A percentile compares a stretch with the other conserved stretches of the same genome.
phyloP scores from a whole-genome alignment of 768 basidiomycete species.

The Hericium erinaceus region DNA sequence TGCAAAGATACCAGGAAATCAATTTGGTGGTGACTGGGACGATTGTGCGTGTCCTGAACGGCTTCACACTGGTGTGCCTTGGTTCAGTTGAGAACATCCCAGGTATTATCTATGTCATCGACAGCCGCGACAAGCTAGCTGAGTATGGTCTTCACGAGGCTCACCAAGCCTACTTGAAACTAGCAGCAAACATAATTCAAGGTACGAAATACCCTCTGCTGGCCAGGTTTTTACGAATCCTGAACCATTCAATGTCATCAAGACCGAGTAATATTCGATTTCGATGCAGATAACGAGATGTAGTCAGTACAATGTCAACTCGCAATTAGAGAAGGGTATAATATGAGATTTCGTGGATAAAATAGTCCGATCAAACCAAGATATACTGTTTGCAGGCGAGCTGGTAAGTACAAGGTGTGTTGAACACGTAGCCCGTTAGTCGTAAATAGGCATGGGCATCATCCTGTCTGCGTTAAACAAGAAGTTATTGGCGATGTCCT shows the following conservation, averaged over 20 bases:
- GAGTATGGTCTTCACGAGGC: not conserved
- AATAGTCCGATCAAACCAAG: too few species aligned
- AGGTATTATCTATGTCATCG: not conserved
- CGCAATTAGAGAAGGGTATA: not conserved
- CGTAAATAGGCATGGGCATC: conserved; percentile 67
- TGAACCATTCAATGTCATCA: not conserved
- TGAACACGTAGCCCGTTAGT: conserved; percentile 24
- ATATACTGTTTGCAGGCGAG: not conserved
- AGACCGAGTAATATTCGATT: not conserved
- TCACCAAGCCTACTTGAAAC: not conserved
- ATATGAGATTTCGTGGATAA: not conserved
- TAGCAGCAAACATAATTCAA: not conserved
- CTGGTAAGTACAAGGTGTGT: not conserved
- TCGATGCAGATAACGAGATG: not conserved
- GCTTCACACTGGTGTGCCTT: not conserved
- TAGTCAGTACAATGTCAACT: not conserved
- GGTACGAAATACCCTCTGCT: not conserved
- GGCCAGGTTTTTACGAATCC: too few species aligned
- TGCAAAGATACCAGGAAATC: not conserved
- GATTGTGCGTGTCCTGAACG: not conserved
- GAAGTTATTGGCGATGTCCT: conserved; percentile 88
- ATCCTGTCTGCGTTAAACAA: conserved; percentile 83
- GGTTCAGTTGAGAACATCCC: not conserved
- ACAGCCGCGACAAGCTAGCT: not conserved
- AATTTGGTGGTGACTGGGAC: not conserved